Percentiles rank a stretch among this genome's conserved stretches.
Evolutionary conservation across 768 basidiomycete genomes (phyloP).

Genomic region (Pholiota molesta): DNA sequence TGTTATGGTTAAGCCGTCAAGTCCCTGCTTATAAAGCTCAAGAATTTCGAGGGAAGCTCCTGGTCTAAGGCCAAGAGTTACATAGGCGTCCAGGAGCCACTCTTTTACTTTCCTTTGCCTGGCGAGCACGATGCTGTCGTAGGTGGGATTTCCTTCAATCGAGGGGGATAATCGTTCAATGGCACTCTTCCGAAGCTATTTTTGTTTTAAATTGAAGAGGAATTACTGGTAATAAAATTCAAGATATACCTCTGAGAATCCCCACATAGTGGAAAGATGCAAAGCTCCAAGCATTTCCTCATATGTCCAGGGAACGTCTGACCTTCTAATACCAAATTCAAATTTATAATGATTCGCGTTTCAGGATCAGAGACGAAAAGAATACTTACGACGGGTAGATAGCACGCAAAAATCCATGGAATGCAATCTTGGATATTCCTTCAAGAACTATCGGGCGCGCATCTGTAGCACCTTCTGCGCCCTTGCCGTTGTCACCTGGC

Average conservation of each 20-base stretch:
- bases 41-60: neutral
- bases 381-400: neutral
- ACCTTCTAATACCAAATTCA: neutral
- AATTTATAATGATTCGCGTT: no score
- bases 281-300: constrained; percentile 12
- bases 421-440: neutral
- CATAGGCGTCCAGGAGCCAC: constrained; percentile 7
- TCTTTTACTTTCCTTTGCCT: constrained; percentile 2
- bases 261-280: constrained; percentile 13
- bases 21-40: neutral
- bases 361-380: neutral
- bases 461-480: constrained; percentile 2
- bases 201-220: no score
- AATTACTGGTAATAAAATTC: neutral
- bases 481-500: neutral
- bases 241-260: constrained; percentile 1
- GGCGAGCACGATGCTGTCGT: constrained; percentile 4
- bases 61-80: neutral
- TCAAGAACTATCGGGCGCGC: constrained; percentile 6
- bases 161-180: neutral
- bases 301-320: neutral
- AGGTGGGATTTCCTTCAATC: neutral
- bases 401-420: neutral
- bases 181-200: constrained; percentile 5
- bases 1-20: neutral